Percentiles rank a stretch among this genome's conserved stretches.
These are phyloP conservation scores for Syzygium aromaticum DNA, from an alignment of 345 rosid genomes.

Conservation along the genomic window DNA sequence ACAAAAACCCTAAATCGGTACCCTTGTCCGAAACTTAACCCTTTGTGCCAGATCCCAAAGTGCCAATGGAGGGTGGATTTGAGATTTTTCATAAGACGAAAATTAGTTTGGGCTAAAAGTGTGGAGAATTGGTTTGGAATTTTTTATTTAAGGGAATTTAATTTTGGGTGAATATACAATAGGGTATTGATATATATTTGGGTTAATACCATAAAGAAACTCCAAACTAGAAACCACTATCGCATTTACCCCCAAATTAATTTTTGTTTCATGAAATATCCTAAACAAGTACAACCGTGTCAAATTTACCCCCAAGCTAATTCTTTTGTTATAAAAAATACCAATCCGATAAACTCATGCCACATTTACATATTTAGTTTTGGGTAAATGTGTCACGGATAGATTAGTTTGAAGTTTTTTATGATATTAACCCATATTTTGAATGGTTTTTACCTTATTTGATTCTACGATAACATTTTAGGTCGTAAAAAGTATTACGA, in stretches of 20 bases:
- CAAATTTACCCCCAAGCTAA: too few species aligned
- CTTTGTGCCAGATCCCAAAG: not conserved
- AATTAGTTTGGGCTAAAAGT: not conserved
- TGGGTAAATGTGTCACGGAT: not conserved
- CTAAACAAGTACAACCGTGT: not conserved
- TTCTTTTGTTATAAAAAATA: too few species aligned
- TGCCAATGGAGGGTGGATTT: not conserved
- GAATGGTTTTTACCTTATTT: too few species aligned
- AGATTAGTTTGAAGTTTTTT: rapidly evolving
- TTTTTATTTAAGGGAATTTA: not conserved
- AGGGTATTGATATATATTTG: not conserved
- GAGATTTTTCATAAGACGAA: not conserved
- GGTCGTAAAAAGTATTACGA: not conserved
- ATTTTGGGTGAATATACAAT: not conserved
- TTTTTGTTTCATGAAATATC: too few species aligned
- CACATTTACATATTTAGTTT: too few species aligned
- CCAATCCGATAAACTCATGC: too few species aligned
- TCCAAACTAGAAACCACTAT: rapidly evolving
- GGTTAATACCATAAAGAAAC: too few species aligned
- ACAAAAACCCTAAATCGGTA: not conserved
- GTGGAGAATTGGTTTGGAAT: not conserved
- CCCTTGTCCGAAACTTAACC: not conserved
- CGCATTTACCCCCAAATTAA: too few species aligned
- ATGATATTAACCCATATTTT: not conserved
- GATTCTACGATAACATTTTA: not conserved